A percentile compares a stretch with the other conserved stretches of the same genome.
Conservation (phyloP, 1,284 basidiomycete genomes). For the Ganoderma lucidum region DNA sequence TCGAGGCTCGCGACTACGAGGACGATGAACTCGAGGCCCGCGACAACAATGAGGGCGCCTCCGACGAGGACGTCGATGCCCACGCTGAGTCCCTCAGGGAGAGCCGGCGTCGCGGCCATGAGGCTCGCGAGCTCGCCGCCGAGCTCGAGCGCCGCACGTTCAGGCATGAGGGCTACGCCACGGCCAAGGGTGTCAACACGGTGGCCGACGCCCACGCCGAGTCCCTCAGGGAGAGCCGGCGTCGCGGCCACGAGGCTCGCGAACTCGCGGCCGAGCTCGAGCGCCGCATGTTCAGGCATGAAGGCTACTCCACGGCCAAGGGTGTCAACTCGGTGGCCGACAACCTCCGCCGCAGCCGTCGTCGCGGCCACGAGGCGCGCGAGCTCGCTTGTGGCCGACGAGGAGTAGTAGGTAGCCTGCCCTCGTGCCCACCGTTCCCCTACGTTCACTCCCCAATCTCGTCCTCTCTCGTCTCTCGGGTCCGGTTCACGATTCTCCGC, state of each 20-base stretch:
- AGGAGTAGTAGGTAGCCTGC: not conserved
- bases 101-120: not conserved
- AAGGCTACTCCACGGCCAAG: not conserved
- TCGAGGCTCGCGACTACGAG: not conserved
- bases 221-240: not conserved
- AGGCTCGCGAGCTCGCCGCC: not conserved
- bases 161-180: too few relatives aligned
- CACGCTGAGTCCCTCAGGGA: not conserved
- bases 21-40: not conserved
- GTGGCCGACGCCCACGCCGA: not conserved
- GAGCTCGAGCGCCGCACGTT: too few relatives aligned
- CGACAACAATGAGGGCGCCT: not conserved
- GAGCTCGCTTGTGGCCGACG: not conserved
- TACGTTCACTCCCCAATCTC: not conserved
- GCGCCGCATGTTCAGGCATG: not conserved
- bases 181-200: too few relatives aligned
- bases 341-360: not conserved
- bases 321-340: not conserved
- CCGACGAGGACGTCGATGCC: not conserved
- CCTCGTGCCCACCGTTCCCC: not conserved
- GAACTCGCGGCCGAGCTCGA: not conserved
- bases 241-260: conserved; percentile 2
- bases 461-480: not conserved
- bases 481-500: not conserved
- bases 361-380: not conserved